Base-by-base conservation (phyloP, 2,329 filamentous ascomycete genomes). In the Biscogniauxia mediterranea region DNA sequence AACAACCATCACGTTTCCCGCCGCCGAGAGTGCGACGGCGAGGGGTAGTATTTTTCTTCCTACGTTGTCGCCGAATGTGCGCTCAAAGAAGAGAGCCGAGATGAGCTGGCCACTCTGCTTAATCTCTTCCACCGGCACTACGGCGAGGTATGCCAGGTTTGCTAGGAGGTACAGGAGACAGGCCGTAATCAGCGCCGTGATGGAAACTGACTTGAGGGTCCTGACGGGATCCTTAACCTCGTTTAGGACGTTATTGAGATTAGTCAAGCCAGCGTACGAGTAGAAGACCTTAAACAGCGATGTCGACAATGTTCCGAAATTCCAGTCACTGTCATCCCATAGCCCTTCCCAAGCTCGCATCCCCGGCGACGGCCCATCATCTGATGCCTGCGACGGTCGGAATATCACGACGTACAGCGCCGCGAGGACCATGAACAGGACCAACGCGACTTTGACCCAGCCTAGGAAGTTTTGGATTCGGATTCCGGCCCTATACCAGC, bases 1-100 rank as follows among this genome's bases (percentile, higher is more conserved):
- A 1, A 89, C 87, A 0, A 90, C 87, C 82, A 92, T 87, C 15
- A 92, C 88, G 70, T 92, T 92, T 0, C 89, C 89, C 1, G 81
- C 83, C 0, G 87, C 88, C 1, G 87, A 90, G 23, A 90, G 75
- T 0, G 89, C 89, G 38, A 92, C 86, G 0, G 85, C 83, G 8
- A 90, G 72, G 0, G 88, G 85, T 2, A 91, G 75, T 1, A 90
- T 74, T 1, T 78, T 79, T 38, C 81, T 80, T 0, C 88, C 89
- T 9, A 89, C 68, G 0, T 77, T 78, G 1, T 78, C 73, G 0
- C 88, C 88, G 71, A 91, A 90, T 0, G 87, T 76, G 7, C 80
- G 78, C 63, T 88, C 81, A 65, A 91, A 90, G 65, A 90, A 89
- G 0, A 91, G 74, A 0, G 88, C 88, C 0, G 87, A 87, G 46